phyloP scores from a whole-genome alignment of 2,329 filamentous ascomycete species.

The Colletotrichum agaves region DNA sequence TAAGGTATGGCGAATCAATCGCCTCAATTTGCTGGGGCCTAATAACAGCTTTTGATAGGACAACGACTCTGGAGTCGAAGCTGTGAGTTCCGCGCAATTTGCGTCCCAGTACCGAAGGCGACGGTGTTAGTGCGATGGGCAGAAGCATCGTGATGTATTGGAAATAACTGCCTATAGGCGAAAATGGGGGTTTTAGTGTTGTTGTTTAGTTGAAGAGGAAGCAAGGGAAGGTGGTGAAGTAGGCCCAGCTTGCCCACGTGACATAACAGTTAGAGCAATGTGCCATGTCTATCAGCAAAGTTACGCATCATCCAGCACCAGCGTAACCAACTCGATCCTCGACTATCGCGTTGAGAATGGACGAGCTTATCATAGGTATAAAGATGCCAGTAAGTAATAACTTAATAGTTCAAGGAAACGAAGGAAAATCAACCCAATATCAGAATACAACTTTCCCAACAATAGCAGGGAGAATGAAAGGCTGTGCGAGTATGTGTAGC shows the following conservation, averaged over 20 bases:
- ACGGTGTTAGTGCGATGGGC: no score
- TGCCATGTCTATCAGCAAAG: background rate
- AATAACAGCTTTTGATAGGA: background rate
- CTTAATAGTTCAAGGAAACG: rapidly evolving
- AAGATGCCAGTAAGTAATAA: slow-evolving; percentile 18
- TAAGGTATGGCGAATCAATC: no score
- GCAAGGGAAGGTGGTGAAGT: no score
- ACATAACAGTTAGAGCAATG: no score
- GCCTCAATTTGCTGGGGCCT: no score
- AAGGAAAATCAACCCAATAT: background rate
- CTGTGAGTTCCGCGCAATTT: background rate
- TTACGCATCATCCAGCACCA: background rate
- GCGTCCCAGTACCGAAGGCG: background rate
- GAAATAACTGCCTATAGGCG: no score
- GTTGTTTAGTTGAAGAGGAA: no score
- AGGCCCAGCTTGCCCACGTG: no score
- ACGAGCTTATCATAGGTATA: slow-evolving; percentile 8
- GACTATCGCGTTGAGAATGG: slow-evolving; percentile 12
- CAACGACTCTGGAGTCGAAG: background rate
- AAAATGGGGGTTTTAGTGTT: no score
- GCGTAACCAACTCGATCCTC: background rate
- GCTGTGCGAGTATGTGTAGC: slow-evolving; percentile 20
- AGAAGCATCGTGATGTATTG: no score
- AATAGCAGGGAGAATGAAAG: slow-evolving; percentile 34
- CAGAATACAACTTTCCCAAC: slow-evolving; percentile 35